Evolutionary conservation across 2,329 filamentous ascomycete genomes (phyloP).

Genomic region (Thyridium curvatum): DNA sequence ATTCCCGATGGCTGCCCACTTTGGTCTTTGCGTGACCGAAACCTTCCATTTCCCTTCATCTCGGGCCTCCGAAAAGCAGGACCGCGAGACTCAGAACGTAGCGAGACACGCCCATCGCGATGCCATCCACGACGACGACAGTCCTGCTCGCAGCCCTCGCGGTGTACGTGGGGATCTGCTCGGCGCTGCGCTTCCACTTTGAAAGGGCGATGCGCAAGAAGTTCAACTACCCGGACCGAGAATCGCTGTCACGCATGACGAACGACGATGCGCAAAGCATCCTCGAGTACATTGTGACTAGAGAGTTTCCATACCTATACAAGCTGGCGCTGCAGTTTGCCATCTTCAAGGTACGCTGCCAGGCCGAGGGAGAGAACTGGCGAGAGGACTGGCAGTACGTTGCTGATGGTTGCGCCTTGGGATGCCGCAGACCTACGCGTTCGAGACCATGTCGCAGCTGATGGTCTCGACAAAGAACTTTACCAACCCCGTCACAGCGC

Average conservation of each 20-base stretch:
- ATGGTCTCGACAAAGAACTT: conserved; percentile 28
- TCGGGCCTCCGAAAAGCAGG: no score
- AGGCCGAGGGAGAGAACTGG: neutral
- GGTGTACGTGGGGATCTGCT: conserved; percentile 25
- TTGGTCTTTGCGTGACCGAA: no score
- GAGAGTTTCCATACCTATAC: conserved; percentile 32
- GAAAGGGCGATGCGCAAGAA: conserved; percentile 20
- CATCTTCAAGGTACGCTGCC: conserved; percentile 28
- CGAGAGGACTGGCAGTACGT: no score
- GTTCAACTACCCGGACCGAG: conserved; percentile 24
- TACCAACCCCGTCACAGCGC: conserved; percentile 18
- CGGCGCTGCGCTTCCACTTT: conserved; percentile 26
- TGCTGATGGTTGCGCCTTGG: no score
- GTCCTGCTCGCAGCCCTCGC: conserved; percentile 12
- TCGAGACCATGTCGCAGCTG: conserved; percentile 28
- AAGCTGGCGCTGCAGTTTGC: conserved; percentile 29
- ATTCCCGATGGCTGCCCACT: no score
- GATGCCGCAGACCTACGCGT: conserved; percentile 29
- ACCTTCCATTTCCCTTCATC: no score
- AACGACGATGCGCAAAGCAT: conserved; percentile 38
- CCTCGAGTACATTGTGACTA: conserved; percentile 22
- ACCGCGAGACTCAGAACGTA: no score
- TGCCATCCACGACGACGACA: neutral
- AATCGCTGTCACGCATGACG: conserved; percentile 31
- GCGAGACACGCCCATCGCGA: no score